These are phyloP conservation scores for Geotrichum europaeum DNA, from an alignment of 1,139 yeast species.

Conservation along the genomic window DNA sequence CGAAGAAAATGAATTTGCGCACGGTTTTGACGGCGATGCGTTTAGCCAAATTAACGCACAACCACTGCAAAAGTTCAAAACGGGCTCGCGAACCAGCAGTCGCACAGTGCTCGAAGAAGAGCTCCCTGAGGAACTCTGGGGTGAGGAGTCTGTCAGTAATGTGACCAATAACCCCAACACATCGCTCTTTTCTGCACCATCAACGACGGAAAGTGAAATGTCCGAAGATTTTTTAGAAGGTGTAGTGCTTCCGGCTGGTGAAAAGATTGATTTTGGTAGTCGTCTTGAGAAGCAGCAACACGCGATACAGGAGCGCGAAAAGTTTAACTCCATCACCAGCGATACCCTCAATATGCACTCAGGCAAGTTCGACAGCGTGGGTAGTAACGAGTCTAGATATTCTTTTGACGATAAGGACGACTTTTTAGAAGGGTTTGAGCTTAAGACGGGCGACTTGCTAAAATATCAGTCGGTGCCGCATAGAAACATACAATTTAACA, in stretches of 20 bases:
- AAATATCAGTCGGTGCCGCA: slow-evolving; percentile 19
- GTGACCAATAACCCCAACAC: slow-evolving; percentile 2
- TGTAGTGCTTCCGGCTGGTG: slow-evolving; percentile 13
- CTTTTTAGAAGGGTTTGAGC: slow-evolving; percentile 27
- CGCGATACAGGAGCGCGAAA: slow-evolving; percentile 9
- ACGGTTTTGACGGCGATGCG: slow-evolving; percentile 10
- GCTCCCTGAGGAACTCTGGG: slow-evolving; percentile 8
- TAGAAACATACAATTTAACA: slow-evolving; percentile 24
- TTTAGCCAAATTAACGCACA: background rate
- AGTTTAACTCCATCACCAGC: background rate
- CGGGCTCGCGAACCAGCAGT: background rate
- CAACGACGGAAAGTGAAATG: slow-evolving; percentile 17
- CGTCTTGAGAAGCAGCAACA: slow-evolving; percentile 10
- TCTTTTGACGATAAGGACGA: slow-evolving; percentile 18
- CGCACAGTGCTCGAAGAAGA: background rate
- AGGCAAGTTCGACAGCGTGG: slow-evolving; percentile 9
- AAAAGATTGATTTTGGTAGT: slow-evolving; percentile 8
- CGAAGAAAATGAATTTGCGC: slow-evolving; percentile 15
- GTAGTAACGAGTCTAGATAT: slow-evolving; percentile 9
- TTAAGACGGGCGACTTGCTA: slow-evolving; percentile 19
- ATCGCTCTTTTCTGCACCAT: slow-evolving; percentile 13
- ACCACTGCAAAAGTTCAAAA: slow-evolving; percentile 9
- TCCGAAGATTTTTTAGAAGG: slow-evolving; percentile 18
- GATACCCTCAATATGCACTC: background rate
- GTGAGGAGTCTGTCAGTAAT: slow-evolving; percentile 3